Conservation (phyloP, 1,139 yeast species). For the Candida tetrigidarum region DNA sequence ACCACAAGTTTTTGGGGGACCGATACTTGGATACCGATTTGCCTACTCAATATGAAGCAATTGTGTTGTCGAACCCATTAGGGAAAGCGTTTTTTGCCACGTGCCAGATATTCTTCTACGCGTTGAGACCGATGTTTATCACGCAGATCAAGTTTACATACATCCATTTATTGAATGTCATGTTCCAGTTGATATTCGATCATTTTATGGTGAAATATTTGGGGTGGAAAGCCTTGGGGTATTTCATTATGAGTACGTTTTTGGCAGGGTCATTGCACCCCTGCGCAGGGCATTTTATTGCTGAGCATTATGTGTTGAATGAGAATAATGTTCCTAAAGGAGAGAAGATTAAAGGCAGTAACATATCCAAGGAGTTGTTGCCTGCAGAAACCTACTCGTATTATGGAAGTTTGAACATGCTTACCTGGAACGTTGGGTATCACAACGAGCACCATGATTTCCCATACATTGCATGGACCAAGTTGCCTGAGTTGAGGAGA, state of each 20-base stretch:
- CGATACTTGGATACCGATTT: constrained; percentile 82
- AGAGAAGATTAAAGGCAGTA: constrained; percentile 19
- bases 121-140: constrained; percentile 86
- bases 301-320: constrained; percentile 84
- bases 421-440: constrained; percentile 93
- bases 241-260: constrained; percentile 77
- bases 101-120: constrained; percentile 87
- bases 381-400: constrained; percentile 89
- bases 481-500: constrained; percentile 63
- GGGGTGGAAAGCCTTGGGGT: constrained; percentile 68
- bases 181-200: constrained; percentile 64
- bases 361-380: constrained; percentile 34
- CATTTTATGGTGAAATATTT: constrained; percentile 54
- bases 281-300: constrained; percentile 93
- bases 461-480: constrained; percentile 92
- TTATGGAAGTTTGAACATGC: constrained; percentile 74
- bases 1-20: constrained; percentile 92
- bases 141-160: constrained; percentile 75
- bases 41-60: constrained; percentile 79
- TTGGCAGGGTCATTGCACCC: constrained; percentile 94
- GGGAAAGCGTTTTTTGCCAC: constrained; percentile 94
- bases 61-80: constrained; percentile 70
- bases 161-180: constrained; percentile 72
- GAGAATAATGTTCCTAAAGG: constrained; percentile 53
- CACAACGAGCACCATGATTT: constrained; percentile 97